phyloP scores from a whole-genome alignment of 139 green algal species.

The Picochlorum sp. region DNA sequence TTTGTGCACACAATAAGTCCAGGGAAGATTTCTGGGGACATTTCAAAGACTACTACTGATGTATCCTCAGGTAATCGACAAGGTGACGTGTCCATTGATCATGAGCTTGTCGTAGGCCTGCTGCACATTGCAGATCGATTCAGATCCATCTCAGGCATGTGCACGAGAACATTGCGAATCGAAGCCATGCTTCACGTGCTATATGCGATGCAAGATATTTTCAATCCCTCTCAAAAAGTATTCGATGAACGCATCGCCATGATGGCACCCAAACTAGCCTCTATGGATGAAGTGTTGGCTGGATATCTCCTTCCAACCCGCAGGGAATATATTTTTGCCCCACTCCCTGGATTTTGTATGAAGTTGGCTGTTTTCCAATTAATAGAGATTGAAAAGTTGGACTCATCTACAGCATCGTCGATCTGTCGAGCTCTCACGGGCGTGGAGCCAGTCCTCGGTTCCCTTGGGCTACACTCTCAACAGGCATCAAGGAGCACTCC shows the following conservation, averaged over 20 bases:
- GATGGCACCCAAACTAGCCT: constrained; percentile 13
- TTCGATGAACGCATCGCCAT: neutral
- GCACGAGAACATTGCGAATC: constrained; percentile 44
- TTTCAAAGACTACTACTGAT: neutral
- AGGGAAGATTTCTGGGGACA: neutral
- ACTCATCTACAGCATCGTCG: constrained; percentile 43
- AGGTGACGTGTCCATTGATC: constrained; percentile 15
- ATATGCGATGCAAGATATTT: constrained; percentile 27
- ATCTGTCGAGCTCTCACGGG: constrained; percentile 51
- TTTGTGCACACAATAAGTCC: neutral
- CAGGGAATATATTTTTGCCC: constrained; percentile 47
- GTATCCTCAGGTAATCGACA: neutral
- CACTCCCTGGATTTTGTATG: constrained; percentile 32
- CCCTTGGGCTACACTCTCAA: neutral
- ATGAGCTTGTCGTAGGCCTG: constrained; percentile 20
- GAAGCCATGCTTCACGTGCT: constrained; percentile 51
- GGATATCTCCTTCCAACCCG: constrained; percentile 34
- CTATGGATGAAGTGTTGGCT: constrained; percentile 42
- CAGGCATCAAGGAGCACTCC: too few relatives aligned
- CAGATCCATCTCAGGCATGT: constrained; percentile 47
- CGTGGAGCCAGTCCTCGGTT: constrained; percentile 33
- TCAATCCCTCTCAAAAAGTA: neutral
- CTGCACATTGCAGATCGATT: constrained; percentile 41
- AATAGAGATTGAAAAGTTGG: constrained; percentile 37
- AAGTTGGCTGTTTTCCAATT: constrained; percentile 52